phyloP scores from a whole-genome alignment of 345 rosid species.

The Microcos paniculata region DNA sequence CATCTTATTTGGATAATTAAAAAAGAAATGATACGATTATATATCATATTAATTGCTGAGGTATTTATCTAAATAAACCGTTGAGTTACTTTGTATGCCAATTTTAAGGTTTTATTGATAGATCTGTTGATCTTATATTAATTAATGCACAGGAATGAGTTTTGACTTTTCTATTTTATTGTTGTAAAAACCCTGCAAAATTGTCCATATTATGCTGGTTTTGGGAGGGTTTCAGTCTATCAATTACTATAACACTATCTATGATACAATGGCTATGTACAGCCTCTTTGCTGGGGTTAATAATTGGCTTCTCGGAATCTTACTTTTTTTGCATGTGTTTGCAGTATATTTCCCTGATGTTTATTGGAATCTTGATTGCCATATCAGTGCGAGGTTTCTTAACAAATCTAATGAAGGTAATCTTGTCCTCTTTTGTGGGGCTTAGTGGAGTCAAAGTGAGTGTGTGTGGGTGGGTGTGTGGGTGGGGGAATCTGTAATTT shows the following conservation, averaged over 20 bases:
- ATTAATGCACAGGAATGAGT: no score
- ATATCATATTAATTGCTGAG: background rate
- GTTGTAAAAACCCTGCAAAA: no score
- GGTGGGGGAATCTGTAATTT: background rate
- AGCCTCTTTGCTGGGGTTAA: background rate
- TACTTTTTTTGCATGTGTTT: conserved; percentile 24
- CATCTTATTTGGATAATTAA: no score
- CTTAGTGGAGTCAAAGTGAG: background rate
- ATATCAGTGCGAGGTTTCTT: conserved; percentile 94
- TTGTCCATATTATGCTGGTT: no score
- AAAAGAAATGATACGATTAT: background rate
- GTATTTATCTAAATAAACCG: background rate
- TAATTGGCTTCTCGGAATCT: conserved; percentile 18
- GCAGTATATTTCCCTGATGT: conserved; percentile 89
- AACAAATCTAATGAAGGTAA: conserved; percentile 91
- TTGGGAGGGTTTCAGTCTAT: no score
- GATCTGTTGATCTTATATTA: background rate
- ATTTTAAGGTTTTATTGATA: background rate
- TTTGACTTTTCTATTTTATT: no score
- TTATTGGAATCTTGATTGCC: conserved; percentile 89
- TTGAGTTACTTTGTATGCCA: background rate
- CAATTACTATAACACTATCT: no score
- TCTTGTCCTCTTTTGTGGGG: background rate
- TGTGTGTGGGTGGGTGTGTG: background rate
- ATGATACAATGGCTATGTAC: background rate